phyloP scores from a whole-genome alignment of 345 rosid genomes.

The Hevea brasiliensis region DNA sequence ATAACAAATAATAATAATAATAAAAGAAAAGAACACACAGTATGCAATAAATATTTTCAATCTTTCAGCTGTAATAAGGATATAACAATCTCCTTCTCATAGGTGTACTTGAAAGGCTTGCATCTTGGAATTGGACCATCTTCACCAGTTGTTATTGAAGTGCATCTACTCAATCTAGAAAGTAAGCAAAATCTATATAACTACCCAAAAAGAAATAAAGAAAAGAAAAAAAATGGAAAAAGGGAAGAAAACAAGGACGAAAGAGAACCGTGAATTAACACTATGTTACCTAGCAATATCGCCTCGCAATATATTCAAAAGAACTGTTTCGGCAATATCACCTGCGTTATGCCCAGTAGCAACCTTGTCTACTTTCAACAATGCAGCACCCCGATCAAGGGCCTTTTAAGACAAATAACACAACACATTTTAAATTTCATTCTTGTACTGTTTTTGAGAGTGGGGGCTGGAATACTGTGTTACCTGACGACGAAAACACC shows the following conservation, averaged over 20 bases:
- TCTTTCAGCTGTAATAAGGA: constrained; percentile 37
- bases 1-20: background rate
- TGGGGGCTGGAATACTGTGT: too few relatives aligned
- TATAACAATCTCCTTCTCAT: constrained; percentile 97
- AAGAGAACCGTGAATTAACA: constrained; percentile 1
- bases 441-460: too few relatives aligned
- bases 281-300: constrained; percentile 79
- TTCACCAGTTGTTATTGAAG: constrained; percentile 86
- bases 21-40: constrained; percentile 6
- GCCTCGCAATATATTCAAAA: constrained; percentile 83
- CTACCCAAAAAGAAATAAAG: background rate
- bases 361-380: constrained; percentile 85
- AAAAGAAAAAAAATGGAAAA: constrained; percentile 5
- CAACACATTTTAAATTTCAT: background rate
- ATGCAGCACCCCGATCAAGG: constrained; percentile 89
- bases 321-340: constrained; percentile 95
- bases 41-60: constrained; percentile 8
- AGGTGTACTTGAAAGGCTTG: constrained; percentile 94
- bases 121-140: constrained; percentile 96
- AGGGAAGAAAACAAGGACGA: background rate
- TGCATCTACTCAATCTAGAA: constrained; percentile 81
- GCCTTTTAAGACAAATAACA: constrained; percentile 47
- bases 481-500: constrained; percentile 95
- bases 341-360: constrained; percentile 95
- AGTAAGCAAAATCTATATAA: background rate